Evolutionary conservation across 1,284 basidiomycete species (phyloP).

Genomic region (Cutaneotrichosporon arboriforme): DNA sequence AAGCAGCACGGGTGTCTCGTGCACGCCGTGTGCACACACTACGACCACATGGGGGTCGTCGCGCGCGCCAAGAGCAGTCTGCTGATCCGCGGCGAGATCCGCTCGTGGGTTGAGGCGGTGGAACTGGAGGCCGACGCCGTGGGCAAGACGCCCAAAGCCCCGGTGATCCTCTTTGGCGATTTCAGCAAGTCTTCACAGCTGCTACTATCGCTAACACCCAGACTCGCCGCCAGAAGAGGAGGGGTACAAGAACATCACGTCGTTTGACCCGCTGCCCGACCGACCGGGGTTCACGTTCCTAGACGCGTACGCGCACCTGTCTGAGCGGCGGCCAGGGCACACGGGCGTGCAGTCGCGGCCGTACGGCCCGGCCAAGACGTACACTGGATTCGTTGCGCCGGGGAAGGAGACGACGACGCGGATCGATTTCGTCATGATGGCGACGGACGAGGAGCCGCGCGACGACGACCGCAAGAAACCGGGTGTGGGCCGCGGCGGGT

Average conservation of each 20-base stretch:
- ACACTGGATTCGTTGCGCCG: slow-evolving; percentile 35
- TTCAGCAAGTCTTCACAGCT: slow-evolving; percentile 32
- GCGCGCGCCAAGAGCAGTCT: slow-evolving; percentile 37
- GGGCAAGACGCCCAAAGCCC: slow-evolving; percentile 8
- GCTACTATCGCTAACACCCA: slow-evolving; percentile 11
- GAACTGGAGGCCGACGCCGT: slow-evolving; percentile 8
- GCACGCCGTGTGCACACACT: slow-evolving; percentile 46
- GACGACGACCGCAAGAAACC: neutral
- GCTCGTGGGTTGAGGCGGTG: slow-evolving; percentile 26
- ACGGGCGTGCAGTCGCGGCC: slow-evolving; percentile 25
- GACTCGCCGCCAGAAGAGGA: slow-evolving; percentile 42
- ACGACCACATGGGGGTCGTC: slow-evolving; percentile 37
- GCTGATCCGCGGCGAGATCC: slow-evolving; percentile 33
- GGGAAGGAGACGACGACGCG: slow-evolving; percentile 19
- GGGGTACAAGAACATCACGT: slow-evolving; percentile 43
- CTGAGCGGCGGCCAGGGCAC: slow-evolving; percentile 5
- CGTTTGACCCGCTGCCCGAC: slow-evolving; percentile 21
- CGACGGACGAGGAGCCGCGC: slow-evolving; percentile 1
- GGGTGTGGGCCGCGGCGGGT: slow-evolving; percentile 21
- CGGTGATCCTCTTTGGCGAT: slow-evolving; percentile 41
- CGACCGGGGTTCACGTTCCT: slow-evolving; percentile 31
- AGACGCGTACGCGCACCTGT: slow-evolving; percentile 31
- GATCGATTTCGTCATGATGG: slow-evolving; percentile 44
- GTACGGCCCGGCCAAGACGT: slow-evolving; percentile 35
- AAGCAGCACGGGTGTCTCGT: slow-evolving; percentile 16